Base-by-base conservation (phyloP, 768 basidiomycete genomes). In the Leccinum broughii region DNA sequence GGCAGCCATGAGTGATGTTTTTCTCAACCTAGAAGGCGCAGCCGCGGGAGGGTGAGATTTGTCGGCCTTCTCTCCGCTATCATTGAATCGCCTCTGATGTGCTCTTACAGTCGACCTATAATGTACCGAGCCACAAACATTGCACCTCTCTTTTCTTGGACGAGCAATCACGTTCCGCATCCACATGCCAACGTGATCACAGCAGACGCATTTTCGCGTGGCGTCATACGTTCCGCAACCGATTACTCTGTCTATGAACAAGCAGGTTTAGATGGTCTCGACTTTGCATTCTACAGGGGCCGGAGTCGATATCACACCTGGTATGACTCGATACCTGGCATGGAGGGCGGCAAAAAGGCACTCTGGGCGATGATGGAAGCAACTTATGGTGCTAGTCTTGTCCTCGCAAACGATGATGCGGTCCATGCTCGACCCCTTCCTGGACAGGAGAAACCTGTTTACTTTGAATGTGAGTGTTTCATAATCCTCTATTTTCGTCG, bases 351-450 rank as follows among this genome's bases (percentile, higher is more conserved):
- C 13, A 77, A 80, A 64, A 80, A 76, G 37, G 76, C 87, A 8
- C 75, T 94, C 9, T 93, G 91, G 90, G 80, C 85, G 3, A 90
- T 92, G 87, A 83, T 93, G 83, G 89, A 93, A 62, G 78, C 80
- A 1, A 76, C 85, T 0, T 73, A 78, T 54, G 83, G 79, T 3
- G 83, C 85, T 0, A 89, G 86, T 8, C 51, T 79, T 7, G 77
- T 77, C 2, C 72, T 93, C 32, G 74, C 88, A 26, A 81, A 87
- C 48, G 73, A 76, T 51, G 77, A 76, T 55, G n/a, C 30, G 6
- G 56, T 60, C 55, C 72, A 69, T 11, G 56, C 65, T 48, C 62
- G 68, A 65, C 72, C 51, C 69, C 75, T 2, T 35, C 46, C 60
- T 15, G 57, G 54, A 24, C 63, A 63, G 51, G 69, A 68, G 34